A percentile compares a stretch with the other conserved stretches of the same genome.
These are phyloP conservation scores for Fraxinus dipetala DNA, from an alignment of 305 asterid species.

Conservation along the genomic window DNA sequence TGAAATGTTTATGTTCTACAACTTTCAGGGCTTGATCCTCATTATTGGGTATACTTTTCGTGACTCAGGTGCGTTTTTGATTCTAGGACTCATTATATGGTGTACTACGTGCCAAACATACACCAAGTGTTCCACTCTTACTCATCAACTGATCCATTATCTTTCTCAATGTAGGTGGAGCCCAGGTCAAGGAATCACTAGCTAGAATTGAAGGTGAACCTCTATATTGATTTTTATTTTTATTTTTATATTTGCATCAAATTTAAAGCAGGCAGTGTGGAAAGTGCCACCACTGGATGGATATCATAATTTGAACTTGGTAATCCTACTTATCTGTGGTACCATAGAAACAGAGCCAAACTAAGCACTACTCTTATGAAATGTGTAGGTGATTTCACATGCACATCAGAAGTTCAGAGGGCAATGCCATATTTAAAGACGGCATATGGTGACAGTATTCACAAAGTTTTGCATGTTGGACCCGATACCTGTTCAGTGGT, in stretches of 20 bases:
- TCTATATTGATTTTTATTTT: neutral
- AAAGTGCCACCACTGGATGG: neutral
- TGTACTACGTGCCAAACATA: neutral
- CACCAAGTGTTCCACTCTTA: neutral
- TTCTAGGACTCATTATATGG: neutral
- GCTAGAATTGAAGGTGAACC: constrained; percentile 25
- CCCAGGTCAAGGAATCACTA: constrained; percentile 22
- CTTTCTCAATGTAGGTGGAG: constrained; percentile 20
- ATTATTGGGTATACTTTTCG: constrained; percentile 36
- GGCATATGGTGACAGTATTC: constrained; percentile 41
- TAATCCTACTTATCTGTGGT: neutral
- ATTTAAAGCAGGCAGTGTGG: neutral
- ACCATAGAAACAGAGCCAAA: neutral
- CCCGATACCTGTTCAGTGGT: constrained; percentile 50
- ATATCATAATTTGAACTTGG: neutral
- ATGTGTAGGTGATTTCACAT: constrained; percentile 37
- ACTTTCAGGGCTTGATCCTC: constrained; percentile 38
- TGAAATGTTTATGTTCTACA: neutral
- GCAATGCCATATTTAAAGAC: constrained; percentile 37
- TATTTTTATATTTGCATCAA: neutral
- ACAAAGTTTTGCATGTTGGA: constrained; percentile 44
- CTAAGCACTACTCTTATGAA: neutral
- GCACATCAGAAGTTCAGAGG: constrained; percentile 38
- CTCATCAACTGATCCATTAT: neutral
- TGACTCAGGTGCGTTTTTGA: constrained; percentile 34